Evolutionary conservation across 1,284 basidiomycete genomes (phyloP).

Genomic region (Marasmius oreades): DNA sequence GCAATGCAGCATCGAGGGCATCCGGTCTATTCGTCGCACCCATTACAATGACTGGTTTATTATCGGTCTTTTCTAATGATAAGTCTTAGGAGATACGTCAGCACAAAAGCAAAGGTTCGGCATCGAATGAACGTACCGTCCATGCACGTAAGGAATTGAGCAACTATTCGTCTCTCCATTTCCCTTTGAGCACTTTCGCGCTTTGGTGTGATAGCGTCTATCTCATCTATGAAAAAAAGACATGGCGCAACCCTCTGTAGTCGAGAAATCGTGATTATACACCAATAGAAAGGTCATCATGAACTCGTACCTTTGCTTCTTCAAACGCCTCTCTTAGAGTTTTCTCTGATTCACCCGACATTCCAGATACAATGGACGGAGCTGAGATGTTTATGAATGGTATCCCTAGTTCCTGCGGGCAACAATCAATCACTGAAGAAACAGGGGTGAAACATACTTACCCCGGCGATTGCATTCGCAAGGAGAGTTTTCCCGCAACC

Average conservation of each 20-base stretch:
- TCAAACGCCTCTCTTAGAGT: slow-evolving; percentile 95
- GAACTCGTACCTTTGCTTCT: slow-evolving; percentile 72
- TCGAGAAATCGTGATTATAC: not conserved
- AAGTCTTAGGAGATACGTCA: slow-evolving; percentile 50
- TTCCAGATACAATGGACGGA: slow-evolving; percentile 93
- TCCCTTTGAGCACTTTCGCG: slow-evolving; percentile 95
- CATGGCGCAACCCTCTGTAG: slow-evolving; percentile 82
- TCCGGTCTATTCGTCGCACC: slow-evolving; percentile 97
- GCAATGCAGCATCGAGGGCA: slow-evolving; percentile 88
- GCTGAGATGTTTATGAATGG: slow-evolving; percentile 95
- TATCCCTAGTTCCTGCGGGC: slow-evolving; percentile 75
- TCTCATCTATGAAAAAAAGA: slow-evolving; percentile 93
- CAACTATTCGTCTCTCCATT: slow-evolving; percentile 97
- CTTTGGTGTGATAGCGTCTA: slow-evolving; percentile 97
- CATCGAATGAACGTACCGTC: slow-evolving; percentile 58
- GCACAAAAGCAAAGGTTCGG: not conserved
- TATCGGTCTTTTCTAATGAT: slow-evolving; percentile 88
- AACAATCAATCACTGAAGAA: slow-evolving; percentile 7
- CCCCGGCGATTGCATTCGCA: slow-evolving; percentile 91
- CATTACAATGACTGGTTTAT: slow-evolving; percentile 91
- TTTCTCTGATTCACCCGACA: slow-evolving; percentile 98
- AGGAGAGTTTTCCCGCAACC: slow-evolving; percentile 95
- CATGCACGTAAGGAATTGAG: slow-evolving; percentile 96
- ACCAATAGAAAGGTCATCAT: not conserved
- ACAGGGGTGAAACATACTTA: slow-evolving; percentile 36